Base-by-base conservation (phyloP, 108 stramenopile genomes). In the Skeletonema potamos region DNA sequence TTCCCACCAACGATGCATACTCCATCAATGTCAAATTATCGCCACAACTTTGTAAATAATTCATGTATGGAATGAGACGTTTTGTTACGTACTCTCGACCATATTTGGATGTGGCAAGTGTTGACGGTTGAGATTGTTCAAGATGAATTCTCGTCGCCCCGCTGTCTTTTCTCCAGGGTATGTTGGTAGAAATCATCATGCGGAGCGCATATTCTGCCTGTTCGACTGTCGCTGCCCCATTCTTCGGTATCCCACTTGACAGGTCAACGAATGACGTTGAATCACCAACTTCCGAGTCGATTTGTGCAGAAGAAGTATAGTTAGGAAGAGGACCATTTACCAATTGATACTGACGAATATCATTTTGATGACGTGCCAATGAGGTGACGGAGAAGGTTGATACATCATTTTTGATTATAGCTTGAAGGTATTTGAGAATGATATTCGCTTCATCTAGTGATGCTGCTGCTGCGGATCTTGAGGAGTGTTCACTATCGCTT, bases 1-100 rank as follows among this genome's bases (percentile, higher is more conserved):
- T 72, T 37, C 90, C 88, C 13, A 90, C 9, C 72, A 86, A 74
- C 6, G 67, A 72, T 0, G 93, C 90, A 80, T 87, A 91, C 64
- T 91, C 93, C 66, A 90, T 60, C 9, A 91, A 34, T 18, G 90
- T 82, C 24, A 89, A 78, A 12, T 79, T 74, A 28, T 60, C 39
- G 13, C 61, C 34, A 15, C 43, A 28, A 24, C 15, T 29, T 37
- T 62, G 43, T 11, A 59, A 29, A n/a, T 27, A 34, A 37, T 68
- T 9, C 73, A 78, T 76, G 48, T 82, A 78, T 1, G 76, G 76
- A 8, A 78, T 24, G 12, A 77, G 36, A 24, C 81, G 76, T 28
- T 54, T 6, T 1, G 51, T 18, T 0, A 82, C 66, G 26, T 79
- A 76, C 1, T 81, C 70, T 11, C 59, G 34, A 28, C 89, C 89